Evolutionary conservation across 2,329 filamentous ascomycete genomes (phyloP), one percentile per base, ranked within the genome.

Genomic region (Talaromyces sp.): DNA sequence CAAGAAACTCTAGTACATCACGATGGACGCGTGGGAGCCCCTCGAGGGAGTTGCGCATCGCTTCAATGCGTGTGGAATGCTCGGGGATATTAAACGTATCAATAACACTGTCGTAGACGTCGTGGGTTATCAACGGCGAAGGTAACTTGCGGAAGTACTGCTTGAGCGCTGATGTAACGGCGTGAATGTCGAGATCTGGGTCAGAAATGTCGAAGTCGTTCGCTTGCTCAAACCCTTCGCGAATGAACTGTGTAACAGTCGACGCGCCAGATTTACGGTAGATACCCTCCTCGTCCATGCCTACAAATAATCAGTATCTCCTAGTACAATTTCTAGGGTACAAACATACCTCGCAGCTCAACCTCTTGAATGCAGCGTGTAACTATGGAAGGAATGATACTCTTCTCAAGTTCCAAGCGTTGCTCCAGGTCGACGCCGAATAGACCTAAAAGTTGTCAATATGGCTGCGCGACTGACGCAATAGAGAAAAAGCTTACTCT

Each of bases 111-210:
- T 98, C 94, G 73, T 99, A 99, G 31, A 96, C 89, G 24, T 96
- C 92, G 76, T 90, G 97, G 0, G 94, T 97, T 71, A 99, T 87
- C 37, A 99, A 84, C 3, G 95, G 95, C 8, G 86, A 90, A 0
- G 95, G 95, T 41, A 98, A 84, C 78, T 93, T 95, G 71, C 95
- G 88, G 86, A 99, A 97, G 76, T 98, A 99, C 78, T 98, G 94
- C 82, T 99, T 99, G 72, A 99, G 80, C 22, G 94, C 91, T 74
- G 92, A 97, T 1, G 95, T 98, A 64, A 99, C 92, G 13, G 95
- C 92, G 64, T 96, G 96, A 68, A 99, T 98, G 76, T 99, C 95
- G 63, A 98, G 85, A 70, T 92, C 90, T 0, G 92, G 91, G 72
- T 98, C 95, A 3, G 93, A 96, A 65, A 99, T 96, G 75, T 98